Evolutionary conservation across 108 stramenopile species (phyloP), one percentile per base, ranked within the genome.

Genomic region (Pseudonitzschia delicatissima): DNA sequence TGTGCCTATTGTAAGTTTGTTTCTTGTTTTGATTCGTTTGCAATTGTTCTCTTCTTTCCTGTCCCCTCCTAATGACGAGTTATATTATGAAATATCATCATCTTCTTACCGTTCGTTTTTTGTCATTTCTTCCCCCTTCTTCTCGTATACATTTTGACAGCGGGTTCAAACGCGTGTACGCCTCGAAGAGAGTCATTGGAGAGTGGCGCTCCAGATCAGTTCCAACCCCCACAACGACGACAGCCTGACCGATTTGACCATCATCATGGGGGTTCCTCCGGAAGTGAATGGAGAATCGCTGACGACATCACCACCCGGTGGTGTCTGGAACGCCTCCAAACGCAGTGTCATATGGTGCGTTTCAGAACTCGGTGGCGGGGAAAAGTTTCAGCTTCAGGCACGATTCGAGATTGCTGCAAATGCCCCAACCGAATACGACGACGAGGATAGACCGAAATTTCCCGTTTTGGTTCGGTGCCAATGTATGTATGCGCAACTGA

Each of bases 301-400:
- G 48, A 66, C 80, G 28, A 91, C 89, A 39, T 85, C 83, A 39
- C 92, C 92, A 33, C 77, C 86, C 15, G 92, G 92, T 61, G 92
- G 92, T 37, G 86, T 87, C 3, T 94, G 86, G 87, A 89, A 91
- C 70, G 77, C 74, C n/a, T 60, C 68, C 4, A 94, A 91, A 49
- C 82, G 85, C 18, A 81, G 84, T 45, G 92, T 94, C 32, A 72
- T 89, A 4, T 94, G 92, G 92, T 91, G 89, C 57, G 89, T 94
- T 23, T 71, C 74, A 0, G 89, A 94, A 59, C 68, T 94, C 45
- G 87, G 86, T 9, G 79, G 77, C 15, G 92, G 92, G 31, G 92
- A 94, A 73, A 94, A 94, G 74, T 94, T 94, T 62, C 89, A 88
- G 60, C 71, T 94, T 15, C 89, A 91, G 64, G 86, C 86, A 17